Base-by-base conservation (phyloP, 2,329 filamentous ascomycete genomes). In the Tolypocladium endophyticum region DNA sequence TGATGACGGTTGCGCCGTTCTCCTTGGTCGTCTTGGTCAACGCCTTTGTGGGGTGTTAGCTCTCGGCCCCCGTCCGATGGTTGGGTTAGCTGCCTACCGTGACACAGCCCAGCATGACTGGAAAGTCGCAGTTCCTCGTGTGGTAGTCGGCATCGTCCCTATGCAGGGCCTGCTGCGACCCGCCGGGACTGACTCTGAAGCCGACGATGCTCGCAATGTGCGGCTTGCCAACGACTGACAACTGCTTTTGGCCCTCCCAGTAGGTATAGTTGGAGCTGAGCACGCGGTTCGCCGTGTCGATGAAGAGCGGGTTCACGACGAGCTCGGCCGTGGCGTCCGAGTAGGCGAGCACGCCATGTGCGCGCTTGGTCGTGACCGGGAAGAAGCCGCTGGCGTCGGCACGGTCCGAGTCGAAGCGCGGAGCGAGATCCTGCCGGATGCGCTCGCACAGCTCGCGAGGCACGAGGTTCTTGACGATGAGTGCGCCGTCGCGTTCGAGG, bases 1-100 rank as follows among this genome's bases (percentile, higher is more conserved):
- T 76, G 1, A 70, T 72, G n/a, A 74, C 65, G 0, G 75, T 77
- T 1, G 74, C 74, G 0, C 75, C 75, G 53, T 77, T 77, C 45
- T 74, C 72, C 23, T 67, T 69, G 1, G 73, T 76, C 0, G 73
- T 76, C 64, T 70, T 75, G 4, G 72, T 74, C 59, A 73, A 61
- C 1, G 75, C 73, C 66, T 67, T 6, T 3, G 16, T n/a, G 25
- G 28, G 9, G 14, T 25, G 50, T 52, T 36, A 50, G 52, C 43
- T n/a, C 28, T 8, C 20, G 1, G 50, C 50, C 28, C 14, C 12
- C 14, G 7, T 7, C 30, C 9, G 11, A 16, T 3, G 20, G 4
- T 9, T 23, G 30, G 30, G 30, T 4, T 4, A 23, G 30, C 20
- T 16, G 50, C 50, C 35, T 59, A 65, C 64, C 53, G 70, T 71